These are phyloP conservation scores for Phytophthora sojae DNA, from an alignment of 352 stramenopile species.

Conservation along the genomic window DNA sequence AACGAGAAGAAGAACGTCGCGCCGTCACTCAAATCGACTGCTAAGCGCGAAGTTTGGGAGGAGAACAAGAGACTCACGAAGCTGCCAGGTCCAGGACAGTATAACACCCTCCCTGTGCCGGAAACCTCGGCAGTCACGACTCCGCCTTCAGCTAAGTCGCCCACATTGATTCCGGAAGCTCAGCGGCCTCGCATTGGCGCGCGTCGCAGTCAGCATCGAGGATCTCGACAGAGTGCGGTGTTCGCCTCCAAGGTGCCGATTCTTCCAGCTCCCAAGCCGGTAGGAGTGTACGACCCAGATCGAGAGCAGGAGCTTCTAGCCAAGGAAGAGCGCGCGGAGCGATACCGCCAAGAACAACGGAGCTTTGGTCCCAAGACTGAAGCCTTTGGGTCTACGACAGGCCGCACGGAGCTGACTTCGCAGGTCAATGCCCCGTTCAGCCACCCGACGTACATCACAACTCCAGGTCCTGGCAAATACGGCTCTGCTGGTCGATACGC, in stretches of 20 bases:
- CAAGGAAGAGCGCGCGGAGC: constrained; percentile 56
- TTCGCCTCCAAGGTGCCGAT: constrained; percentile 84
- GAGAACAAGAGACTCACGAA: constrained; percentile 54
- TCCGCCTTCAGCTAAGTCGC: constrained; percentile 2
- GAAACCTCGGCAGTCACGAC: constrained; percentile 13
- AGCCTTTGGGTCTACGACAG: constrained; percentile 77
- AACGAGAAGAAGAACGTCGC: constrained; percentile 76
- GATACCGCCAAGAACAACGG: constrained; percentile 38
- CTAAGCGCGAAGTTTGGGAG: constrained; percentile 82
- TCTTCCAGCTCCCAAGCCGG: constrained; percentile 51
- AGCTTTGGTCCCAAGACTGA: constrained; percentile 48
- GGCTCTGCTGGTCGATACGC: constrained; percentile 4
- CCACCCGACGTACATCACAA: constrained; percentile 60
- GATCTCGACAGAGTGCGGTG: constrained; percentile 60
- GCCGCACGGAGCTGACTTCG: constrained; percentile 56
- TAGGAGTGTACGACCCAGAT: constrained; percentile 59
- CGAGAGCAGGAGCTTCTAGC: constrained; percentile 66
- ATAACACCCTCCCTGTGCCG: constrained; percentile 33
- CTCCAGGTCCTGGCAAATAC: constrained; percentile 73
- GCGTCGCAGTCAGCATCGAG: constrained; percentile 30
- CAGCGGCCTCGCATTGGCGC: constrained; percentile 35
- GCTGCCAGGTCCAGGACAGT: constrained; percentile 74
- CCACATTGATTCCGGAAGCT: constrained; percentile 12
- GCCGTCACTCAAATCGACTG: constrained; percentile 69
- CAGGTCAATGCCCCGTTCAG: constrained; percentile 70